Conservation (phyloP, 202 grass and related monocot genomes). For the Panicum virgatum region DNA sequence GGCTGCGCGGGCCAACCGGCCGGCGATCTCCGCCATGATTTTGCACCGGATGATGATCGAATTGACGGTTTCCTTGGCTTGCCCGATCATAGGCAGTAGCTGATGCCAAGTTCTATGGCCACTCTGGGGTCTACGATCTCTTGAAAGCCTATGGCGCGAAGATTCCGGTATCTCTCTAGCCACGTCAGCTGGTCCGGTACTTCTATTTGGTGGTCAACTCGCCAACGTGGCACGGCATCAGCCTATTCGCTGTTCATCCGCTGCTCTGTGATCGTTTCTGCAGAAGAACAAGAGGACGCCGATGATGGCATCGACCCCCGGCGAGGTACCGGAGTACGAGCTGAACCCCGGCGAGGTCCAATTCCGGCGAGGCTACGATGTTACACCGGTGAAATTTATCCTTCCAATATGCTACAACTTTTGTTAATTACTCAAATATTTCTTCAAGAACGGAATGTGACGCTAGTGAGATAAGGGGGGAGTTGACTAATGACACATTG, state of each 20-base stretch:
- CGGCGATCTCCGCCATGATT: neutral
- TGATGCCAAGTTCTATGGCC: slow-evolving; percentile 88
- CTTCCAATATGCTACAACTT: neutral
- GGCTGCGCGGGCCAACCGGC: neutral
- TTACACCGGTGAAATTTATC: slow-evolving; percentile 51
- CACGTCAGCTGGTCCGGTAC: neutral
- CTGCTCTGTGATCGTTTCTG: neutral
- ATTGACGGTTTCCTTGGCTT: neutral
- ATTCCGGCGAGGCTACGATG: slow-evolving; percentile 78
- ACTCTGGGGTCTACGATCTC: slow-evolving; percentile 72
- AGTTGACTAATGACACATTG: neutral
- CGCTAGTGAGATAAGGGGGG: neutral
- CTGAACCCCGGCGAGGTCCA: slow-evolving; percentile 79
- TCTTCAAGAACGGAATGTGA: neutral
- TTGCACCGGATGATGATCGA: neutral
- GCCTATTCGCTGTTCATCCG: neutral
- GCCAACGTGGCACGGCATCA: neutral
- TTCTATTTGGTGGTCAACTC: neutral
- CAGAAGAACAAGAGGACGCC: slow-evolving; percentile 79
- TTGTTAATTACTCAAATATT: neutral
- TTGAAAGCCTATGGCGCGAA: slow-evolving; percentile 83
- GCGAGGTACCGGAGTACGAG: slow-evolving; percentile 95
- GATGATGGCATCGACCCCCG: slow-evolving; percentile 66
- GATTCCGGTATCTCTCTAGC: slow-evolving; percentile 55
- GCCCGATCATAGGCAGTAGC: slow-evolving; percentile 55